phyloP scores from a whole-genome alignment of 2,329 filamentous ascomycete species.

The Sarocladiaceae sp. region DNA sequence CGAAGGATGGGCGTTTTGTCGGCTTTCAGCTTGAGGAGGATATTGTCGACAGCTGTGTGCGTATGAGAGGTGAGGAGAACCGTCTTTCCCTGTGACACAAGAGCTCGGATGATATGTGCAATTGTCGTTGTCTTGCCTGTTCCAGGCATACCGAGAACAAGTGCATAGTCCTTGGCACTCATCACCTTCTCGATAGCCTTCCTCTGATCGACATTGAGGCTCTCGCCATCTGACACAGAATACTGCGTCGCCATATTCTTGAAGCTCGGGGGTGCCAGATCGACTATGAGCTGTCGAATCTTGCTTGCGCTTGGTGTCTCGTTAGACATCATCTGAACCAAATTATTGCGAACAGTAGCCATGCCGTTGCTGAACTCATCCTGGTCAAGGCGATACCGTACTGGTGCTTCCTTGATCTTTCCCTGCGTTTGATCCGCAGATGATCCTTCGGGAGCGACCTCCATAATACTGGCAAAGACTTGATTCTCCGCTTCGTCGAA shows the following conservation, averaged over 20 bases:
- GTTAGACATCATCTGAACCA: constrained; percentile 86
- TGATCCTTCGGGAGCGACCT: constrained; percentile 55
- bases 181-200: constrained; percentile 90
- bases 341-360: constrained; percentile 88
- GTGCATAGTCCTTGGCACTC: constrained; percentile 87
- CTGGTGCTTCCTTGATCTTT: constrained; percentile 45
- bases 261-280: constrained; percentile 68
- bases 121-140: constrained; percentile 99
- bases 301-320: constrained; percentile 63
- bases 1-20: constrained; percentile 74
- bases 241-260: constrained; percentile 59
- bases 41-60: constrained; percentile 97
- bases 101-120: constrained; percentile 87
- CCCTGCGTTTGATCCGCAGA: constrained; percentile 44
- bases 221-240: constrained; percentile 52
- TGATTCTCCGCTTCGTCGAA: constrained; percentile 78
- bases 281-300: constrained; percentile 74
- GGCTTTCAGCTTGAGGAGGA: constrained; percentile 80
- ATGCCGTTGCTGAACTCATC: constrained; percentile 98
- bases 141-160: constrained; percentile 97
- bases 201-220: constrained; percentile 81
- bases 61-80: constrained; percentile 93
- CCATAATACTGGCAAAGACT: constrained; percentile 86
- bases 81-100: constrained; percentile 84
- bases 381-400: constrained; percentile 84